Evolutionary conservation across 768 basidiomycete genomes (phyloP), one percentile per base, ranked within the genome.

Genomic region (Lentinula lateritia): DNA sequence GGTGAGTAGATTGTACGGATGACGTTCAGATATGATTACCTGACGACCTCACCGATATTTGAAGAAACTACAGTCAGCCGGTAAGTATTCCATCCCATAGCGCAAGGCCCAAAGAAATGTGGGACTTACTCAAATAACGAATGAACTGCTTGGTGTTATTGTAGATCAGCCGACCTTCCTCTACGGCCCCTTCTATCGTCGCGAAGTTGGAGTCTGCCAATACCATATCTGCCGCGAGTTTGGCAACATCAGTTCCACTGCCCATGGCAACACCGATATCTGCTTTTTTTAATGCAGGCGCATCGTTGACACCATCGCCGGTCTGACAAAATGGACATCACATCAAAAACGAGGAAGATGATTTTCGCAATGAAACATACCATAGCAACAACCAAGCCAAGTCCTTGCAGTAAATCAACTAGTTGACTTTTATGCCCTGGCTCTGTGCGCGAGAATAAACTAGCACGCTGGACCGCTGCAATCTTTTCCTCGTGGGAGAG

Each of bases 61-160:
- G 93, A 95, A 35, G 95, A 97, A 75, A 93, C 88, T 90, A 64
- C 9, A 62, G 41, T 8, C 39, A 45, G 9, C 36, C 58, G 32
- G 70, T 60, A 1, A 60, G 50, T 34, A 52, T 28, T 28, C 28
- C 28, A 2, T 28, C 28, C 28, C 28, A 28, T 28, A 3, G 28
- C 28, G 28, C 28, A 52, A 8, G 10, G 43, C 53, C 39, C 20
- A 50, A 46, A 61, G 39, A 39, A 18, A 60, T 61, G 61, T 41
- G 41, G 35, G 16, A 82, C 89, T 43, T 68, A 92, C 90, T 98
- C 70, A 99, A 88, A 78, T 98, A 99, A 68, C 96, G 90, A 74
- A 99, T 98, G 75, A 99, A 99, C 72, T 98, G 96, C 77, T 99
- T 99, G 50, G 95, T 98, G 76, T 99, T 99, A 77, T 98, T 98